Evolutionary conservation across 1,139 yeast genomes (phyloP).

Genomic region (Geotrichum candidum): DNA sequence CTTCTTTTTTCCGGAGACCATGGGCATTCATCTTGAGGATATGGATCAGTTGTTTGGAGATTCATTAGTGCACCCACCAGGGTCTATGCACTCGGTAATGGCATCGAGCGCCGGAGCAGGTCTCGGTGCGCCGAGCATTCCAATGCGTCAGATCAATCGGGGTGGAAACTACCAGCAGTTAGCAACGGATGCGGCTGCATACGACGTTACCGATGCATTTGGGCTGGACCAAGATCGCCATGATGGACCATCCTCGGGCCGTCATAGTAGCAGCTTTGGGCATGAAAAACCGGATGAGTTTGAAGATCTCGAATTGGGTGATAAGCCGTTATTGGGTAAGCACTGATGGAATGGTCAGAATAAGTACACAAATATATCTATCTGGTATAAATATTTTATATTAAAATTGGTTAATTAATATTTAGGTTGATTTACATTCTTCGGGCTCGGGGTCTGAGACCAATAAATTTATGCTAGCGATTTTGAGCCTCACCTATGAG

Average conservation of each 20-base stretch:
- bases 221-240: not conserved
- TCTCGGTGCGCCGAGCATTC: not conserved
- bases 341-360: not conserved
- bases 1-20: conserved; percentile 78
- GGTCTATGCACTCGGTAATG: not conserved
- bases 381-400: not conserved
- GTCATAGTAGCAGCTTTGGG: not conserved
- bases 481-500: too few species aligned
- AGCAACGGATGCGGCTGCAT: conserved; percentile 4
- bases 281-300: not conserved
- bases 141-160: conserved; percentile 58
- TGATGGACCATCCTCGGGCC: not conserved
- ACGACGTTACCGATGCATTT: conserved; percentile 2
- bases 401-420: too few species aligned
- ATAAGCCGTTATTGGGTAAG: not conserved
- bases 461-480: too few species aligned
- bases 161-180: conserved; percentile 9
- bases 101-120: not conserved
- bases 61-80: conserved; percentile 34
- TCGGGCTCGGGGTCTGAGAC: too few species aligned
- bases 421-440: too few species aligned
- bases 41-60: conserved; percentile 82
- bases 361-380: not conserved
- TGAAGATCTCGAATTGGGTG: not conserved
- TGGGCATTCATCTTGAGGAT: conserved; percentile 81